These are phyloP conservation scores for Cenchrus fungigraminus DNA, from an alignment of 176 grass and related monocot genomes.

Conservation along the genomic window DNA sequence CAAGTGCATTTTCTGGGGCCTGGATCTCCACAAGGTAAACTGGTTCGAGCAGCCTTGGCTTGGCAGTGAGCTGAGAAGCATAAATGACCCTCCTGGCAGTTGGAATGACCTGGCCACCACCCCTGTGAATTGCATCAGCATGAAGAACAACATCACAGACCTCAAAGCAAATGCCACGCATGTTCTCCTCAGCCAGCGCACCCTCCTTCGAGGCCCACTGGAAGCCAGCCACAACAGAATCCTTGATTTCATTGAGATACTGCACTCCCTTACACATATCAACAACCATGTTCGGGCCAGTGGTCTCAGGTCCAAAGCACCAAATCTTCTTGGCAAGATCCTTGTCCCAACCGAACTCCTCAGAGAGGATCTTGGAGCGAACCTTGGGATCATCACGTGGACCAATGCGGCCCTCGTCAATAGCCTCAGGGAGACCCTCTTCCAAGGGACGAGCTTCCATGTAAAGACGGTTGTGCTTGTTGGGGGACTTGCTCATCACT, in stretches of 20 bases:
- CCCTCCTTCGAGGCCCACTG: slow-evolving; percentile 80
- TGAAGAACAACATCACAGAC: slow-evolving; percentile 75
- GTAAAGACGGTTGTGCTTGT: slow-evolving; percentile 81
- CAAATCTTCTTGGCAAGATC: slow-evolving; percentile 89
- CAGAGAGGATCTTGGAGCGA: slow-evolving; percentile 64
- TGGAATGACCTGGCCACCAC: slow-evolving; percentile 67
- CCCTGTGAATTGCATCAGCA: slow-evolving; percentile 77
- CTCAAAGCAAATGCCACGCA: slow-evolving; percentile 78
- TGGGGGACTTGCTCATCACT: slow-evolving; percentile 79
- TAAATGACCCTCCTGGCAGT: slow-evolving; percentile 72
- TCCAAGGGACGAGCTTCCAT: slow-evolving; percentile 71
- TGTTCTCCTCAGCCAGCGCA: slow-evolving; percentile 69
- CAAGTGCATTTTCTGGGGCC: slow-evolving; percentile 69
- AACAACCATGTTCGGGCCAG: slow-evolving; percentile 71
- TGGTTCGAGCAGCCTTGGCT: slow-evolving; percentile 72
- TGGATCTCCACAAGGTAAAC: slow-evolving; percentile 83
- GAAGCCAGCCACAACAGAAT: slow-evolving; percentile 77
- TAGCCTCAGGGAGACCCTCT: slow-evolving; percentile 69
- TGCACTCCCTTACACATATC: slow-evolving; percentile 89
- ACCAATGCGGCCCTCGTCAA: slow-evolving; percentile 65
- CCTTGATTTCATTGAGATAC: slow-evolving; percentile 81
- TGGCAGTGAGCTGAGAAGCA: slow-evolving; percentile 66
- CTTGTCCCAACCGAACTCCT: slow-evolving; percentile 83
- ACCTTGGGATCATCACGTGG: slow-evolving; percentile 77
- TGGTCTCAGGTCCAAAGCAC: slow-evolving; percentile 86